Conservation (phyloP, 805 yeast genomes). For the Sporopachydermia quercuum region DNA sequence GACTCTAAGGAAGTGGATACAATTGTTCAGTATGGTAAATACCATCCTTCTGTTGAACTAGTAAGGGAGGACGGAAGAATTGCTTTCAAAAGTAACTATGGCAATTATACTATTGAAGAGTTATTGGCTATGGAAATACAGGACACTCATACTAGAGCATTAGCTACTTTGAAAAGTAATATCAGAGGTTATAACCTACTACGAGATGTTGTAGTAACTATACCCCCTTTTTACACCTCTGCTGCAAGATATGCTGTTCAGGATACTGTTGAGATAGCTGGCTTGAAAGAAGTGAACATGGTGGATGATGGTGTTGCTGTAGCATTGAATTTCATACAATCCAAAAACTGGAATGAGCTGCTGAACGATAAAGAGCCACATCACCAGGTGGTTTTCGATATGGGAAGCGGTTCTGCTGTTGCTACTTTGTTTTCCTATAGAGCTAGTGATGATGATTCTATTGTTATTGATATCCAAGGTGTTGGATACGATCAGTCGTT, state of each 20-base stretch:
- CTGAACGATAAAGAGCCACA: slow-evolving; percentile 25
- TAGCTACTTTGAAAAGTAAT: slow-evolving; percentile 36
- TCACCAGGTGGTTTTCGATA: slow-evolving; percentile 65
- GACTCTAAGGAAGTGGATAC: slow-evolving; percentile 27
- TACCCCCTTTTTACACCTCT: slow-evolving; percentile 57
- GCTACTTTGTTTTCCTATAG: slow-evolving; percentile 66
- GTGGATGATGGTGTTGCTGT: slow-evolving; percentile 91
- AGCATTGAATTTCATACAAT: slow-evolving; percentile 64
- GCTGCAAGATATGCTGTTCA: slow-evolving; percentile 54
- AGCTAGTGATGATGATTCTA: slow-evolving; percentile 9
- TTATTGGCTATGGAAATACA: slow-evolving; percentile 68
- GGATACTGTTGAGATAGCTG: slow-evolving; percentile 63
- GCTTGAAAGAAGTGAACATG: slow-evolving; percentile 45
- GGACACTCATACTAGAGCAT: slow-evolving; percentile 52
- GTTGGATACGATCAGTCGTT: slow-evolving; percentile 50
- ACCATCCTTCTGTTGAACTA: slow-evolving; percentile 46
- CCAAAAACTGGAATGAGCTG: slow-evolving; percentile 27
- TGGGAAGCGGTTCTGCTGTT: slow-evolving; percentile 85
- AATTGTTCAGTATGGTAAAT: slow-evolving; percentile 28
- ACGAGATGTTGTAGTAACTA: slow-evolving; percentile 56
- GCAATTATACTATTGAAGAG: slow-evolving; percentile 55
- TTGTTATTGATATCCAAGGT: slow-evolving; percentile 49
- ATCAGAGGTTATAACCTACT: slow-evolving; percentile 29
- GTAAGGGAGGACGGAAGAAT: slow-evolving; percentile 28
- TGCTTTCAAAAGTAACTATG: slow-evolving; percentile 36